Evolutionary conservation across 495 filamentous ascomycete genomes (phyloP).

Genomic region (Penicillium subrubescens): DNA sequence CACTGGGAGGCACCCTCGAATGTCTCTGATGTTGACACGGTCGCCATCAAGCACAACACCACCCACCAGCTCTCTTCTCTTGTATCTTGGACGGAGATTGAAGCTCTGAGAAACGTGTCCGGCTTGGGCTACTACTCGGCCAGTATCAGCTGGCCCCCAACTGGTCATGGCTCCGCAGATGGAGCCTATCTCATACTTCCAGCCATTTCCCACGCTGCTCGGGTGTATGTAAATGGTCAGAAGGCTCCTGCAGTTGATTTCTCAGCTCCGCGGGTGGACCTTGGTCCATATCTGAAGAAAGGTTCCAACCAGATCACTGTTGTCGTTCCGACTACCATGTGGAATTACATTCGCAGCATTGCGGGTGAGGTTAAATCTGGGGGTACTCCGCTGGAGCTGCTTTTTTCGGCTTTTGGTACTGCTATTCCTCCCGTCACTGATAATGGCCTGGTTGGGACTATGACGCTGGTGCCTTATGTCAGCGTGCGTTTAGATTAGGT

Average conservation of each 20-base stretch:
- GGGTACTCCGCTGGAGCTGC: neutral
- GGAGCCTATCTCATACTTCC: constrained; percentile 31
- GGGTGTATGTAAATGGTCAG: constrained; percentile 24
- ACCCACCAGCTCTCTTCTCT: constrained; percentile 32
- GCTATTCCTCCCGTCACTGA: constrained; percentile 11
- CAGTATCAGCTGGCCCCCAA: constrained; percentile 38
- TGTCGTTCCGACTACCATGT: constrained; percentile 28
- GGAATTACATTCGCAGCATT: constrained; percentile 31
- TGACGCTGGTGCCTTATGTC: constrained; percentile 18
- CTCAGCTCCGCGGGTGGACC: constrained; percentile 15
- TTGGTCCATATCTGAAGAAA: constrained; percentile 15
- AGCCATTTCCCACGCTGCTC: constrained; percentile 15
- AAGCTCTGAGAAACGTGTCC: constrained; percentile 63
- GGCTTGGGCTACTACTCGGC: constrained; percentile 59
- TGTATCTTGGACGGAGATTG: constrained; percentile 49
- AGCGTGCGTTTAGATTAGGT: neutral
- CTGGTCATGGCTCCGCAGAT: constrained; percentile 5
- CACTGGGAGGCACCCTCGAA: constrained; percentile 40
- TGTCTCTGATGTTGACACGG: constrained; percentile 28
- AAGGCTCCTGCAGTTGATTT: constrained; percentile 23
- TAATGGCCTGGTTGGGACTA: constrained; percentile 20
- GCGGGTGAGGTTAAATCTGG: constrained; percentile 9
- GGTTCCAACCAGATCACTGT: constrained; percentile 20
- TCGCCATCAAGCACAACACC: constrained; percentile 32
- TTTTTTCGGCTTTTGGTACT: neutral